Evolutionary conservation across 2,329 filamentous ascomycete species (phyloP).

Genomic region (Daldinia sp.): DNA sequence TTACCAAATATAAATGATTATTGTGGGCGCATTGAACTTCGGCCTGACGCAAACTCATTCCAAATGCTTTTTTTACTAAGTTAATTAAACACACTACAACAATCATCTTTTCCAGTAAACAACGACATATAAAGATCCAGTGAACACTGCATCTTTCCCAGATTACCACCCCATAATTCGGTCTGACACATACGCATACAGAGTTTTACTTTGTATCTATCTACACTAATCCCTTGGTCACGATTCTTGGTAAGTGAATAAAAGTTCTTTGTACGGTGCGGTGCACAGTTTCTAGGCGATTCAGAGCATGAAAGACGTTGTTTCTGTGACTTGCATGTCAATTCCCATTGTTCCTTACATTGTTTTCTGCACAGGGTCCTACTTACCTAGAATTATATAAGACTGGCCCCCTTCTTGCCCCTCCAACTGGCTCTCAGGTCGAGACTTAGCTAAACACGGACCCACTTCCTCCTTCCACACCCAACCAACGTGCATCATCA

Average conservation of each 20-base stretch:
- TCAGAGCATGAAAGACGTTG: not conserved
- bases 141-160: not conserved
- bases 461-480: slow-evolving; percentile 1
- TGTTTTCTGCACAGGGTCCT: not conserved
- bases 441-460: not conserved
- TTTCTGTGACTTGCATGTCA: not conserved
- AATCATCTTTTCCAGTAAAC: not conserved
- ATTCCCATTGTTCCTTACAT: not conserved
- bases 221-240: not conserved
- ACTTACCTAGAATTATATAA: slow-evolving; percentile 4
- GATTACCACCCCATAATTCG: not conserved
- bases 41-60: not conserved
- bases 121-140: not conserved
- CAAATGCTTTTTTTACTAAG: not conserved
- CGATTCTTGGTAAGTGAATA: slow-evolving; percentile 1
- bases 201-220: not conserved
- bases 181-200: not conserved
- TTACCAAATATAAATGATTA: slow-evolving; percentile 10
- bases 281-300: not conserved
- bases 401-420: slow-evolving; percentile 1
- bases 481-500: slow-evolving; percentile 13
- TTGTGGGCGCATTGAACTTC: not conserved
- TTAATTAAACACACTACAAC: slow-evolving; percentile 6
- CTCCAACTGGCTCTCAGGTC: slow-evolving; percentile 16
- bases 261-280: not conserved